These are phyloP conservation scores for Camelina sativa DNA, from an alignment of 345 rosid genomes.

Conservation along the genomic window DNA sequence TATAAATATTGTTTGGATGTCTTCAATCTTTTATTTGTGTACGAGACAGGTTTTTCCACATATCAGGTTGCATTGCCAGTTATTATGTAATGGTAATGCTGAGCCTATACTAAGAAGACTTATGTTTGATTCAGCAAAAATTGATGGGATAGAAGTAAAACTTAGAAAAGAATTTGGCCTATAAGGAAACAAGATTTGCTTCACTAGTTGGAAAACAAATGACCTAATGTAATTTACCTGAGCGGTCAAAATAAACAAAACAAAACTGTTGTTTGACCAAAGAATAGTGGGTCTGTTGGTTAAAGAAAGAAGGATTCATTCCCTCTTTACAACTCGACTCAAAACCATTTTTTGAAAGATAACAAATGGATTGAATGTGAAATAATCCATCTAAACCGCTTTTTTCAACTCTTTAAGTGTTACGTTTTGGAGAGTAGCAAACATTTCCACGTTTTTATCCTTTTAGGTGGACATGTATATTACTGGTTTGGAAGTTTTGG, in stretches of 20 bases:
- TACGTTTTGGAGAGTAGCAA: conserved; percentile 5
- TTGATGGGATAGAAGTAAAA: not conserved
- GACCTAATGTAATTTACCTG: not conserved
- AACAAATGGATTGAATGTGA: not conserved
- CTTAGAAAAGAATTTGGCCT: not conserved
- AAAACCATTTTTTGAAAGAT: not conserved
- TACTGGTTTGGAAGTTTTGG: conserved; percentile 8
- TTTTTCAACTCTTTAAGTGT: not conserved
- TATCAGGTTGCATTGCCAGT: not conserved
- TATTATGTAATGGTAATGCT: not conserved
- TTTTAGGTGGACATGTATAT: not conserved
- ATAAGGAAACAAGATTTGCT: not conserved
- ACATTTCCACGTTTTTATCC: not conserved
- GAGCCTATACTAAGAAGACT: not conserved
- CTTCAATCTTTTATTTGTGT: conserved; percentile 11
- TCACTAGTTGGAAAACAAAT: not conserved
- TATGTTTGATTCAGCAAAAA: not conserved
- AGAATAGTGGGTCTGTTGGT: not conserved
- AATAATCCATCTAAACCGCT: not conserved
- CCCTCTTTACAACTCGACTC: not conserved
- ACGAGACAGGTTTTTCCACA: not conserved
- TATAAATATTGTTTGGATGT: conserved; percentile 21
- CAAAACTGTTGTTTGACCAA: not conserved
- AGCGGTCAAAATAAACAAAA: not conserved
- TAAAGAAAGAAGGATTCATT: not conserved